Evolutionary conservation across 331 rosid species (phyloP).

Genomic region (Rhamnella rubrinervis): DNA sequence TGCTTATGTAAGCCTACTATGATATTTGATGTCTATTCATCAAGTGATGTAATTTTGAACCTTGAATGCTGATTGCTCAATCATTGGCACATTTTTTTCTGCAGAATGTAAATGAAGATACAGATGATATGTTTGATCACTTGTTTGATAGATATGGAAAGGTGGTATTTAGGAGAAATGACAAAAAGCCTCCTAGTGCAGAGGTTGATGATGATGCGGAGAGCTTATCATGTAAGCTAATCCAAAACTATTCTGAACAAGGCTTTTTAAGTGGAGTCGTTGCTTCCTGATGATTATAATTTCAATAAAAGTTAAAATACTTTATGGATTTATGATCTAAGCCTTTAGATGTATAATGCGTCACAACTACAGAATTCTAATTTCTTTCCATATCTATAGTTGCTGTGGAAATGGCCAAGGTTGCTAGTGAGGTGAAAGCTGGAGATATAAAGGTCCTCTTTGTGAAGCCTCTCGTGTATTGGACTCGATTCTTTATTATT

Average conservation of each 20-base stretch:
- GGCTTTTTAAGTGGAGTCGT: neutral
- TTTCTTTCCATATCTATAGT: conserved; percentile 46
- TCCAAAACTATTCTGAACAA: conserved; percentile 12
- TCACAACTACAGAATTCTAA: neutral
- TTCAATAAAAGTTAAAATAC: neutral
- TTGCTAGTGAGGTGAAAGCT: conserved; percentile 91
- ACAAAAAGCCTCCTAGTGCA: conserved; percentile 56
- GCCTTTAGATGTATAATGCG: conserved; percentile 16
- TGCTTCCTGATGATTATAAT: neutral
- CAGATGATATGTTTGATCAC: conserved; percentile 85
- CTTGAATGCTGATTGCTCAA: conserved; percentile 8
- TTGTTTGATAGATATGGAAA: conserved; percentile 77
- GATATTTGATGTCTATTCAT: conserved; percentile 5
- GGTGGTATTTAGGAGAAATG: conserved; percentile 70
- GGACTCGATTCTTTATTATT: conserved; percentile 93
- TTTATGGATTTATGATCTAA: neutral
- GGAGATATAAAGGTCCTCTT: conserved; percentile 85
- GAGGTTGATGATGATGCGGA: conserved; percentile 93
- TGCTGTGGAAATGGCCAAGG: conserved; percentile 85
- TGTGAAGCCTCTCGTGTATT: conserved; percentile 96
- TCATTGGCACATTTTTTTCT: conserved; percentile 17
- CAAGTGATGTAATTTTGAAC: conserved; percentile 2
- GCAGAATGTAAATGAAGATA: conserved; percentile 75
- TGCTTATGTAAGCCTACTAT: neutral
- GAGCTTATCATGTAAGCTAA: conserved; percentile 83